Conservation (phyloP, 495 filamentous ascomycete species). For the Hamigera avellanea region DNA sequence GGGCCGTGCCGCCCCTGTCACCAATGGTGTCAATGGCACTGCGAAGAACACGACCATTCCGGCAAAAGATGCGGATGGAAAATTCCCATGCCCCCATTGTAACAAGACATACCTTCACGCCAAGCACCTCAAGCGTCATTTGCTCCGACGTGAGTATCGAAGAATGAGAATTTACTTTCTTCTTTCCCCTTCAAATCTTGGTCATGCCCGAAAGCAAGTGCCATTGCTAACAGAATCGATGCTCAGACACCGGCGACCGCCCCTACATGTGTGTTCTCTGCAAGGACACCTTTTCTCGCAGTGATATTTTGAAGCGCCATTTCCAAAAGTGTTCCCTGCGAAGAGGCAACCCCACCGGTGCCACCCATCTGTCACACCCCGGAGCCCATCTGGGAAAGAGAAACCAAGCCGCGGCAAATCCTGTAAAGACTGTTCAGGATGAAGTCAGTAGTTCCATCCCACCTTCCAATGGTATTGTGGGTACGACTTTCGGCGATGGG, state of each 20-base stretch:
- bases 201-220: background rate
- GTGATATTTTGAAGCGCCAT: slow-evolving; percentile 95
- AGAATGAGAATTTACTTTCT: slow-evolving; percentile 1
- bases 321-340: slow-evolving; percentile 97
- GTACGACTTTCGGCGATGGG: slow-evolving; percentile 33
- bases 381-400: slow-evolving; percentile 72
- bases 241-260: slow-evolving; percentile 81
- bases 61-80: slow-evolving; percentile 87
- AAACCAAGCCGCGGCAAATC: slow-evolving; percentile 47
- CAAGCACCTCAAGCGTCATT: slow-evolving; percentile 93
- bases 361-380: slow-evolving; percentile 83
- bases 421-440: slow-evolving; percentile 38
- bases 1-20: slow-evolving; percentile 57
- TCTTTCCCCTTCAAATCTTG: slow-evolving; percentile 1
- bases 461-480: slow-evolving; percentile 31
- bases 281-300: slow-evolving; percentile 96
- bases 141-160: slow-evolving; percentile 74
- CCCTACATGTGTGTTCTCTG: slow-evolving; percentile 96
- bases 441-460: slow-evolving; percentile 36
- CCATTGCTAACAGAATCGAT: slow-evolving; percentile 9
- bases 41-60: slow-evolving; percentile 73
- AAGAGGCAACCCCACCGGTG: slow-evolving; percentile 86
- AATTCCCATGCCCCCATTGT: slow-evolving; percentile 94
- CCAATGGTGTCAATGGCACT: slow-evolving; percentile 42
- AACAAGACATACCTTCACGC: slow-evolving; percentile 95